Evolutionary conservation across 106 monocot species (phyloP), one percentile per base, ranked within the genome.

Genomic region (Dioscorea alata): DNA sequence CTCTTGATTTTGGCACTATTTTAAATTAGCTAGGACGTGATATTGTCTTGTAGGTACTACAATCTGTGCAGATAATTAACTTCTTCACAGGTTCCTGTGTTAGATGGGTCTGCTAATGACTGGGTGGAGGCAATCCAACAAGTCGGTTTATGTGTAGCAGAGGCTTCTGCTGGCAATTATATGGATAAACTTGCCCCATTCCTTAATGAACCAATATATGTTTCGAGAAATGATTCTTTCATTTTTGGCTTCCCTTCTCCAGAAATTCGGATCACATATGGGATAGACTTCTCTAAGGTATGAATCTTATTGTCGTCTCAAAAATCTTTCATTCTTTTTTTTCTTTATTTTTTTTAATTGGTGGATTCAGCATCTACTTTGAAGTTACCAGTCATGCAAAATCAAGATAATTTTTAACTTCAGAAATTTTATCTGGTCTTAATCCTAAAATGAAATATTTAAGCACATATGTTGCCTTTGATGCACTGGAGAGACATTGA

Each of bases 51-150:
- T 54, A 54, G 15, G 54, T 54, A 16, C 19, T 19, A 54, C 24
- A 12, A 0, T 3, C 32, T 5, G 0, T 23, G 14, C 42, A 58
- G 23, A 23, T 50, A 22, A 61, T 50, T 59, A 31, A 63, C 33
- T 64, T 28, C n/a, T 54, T 31, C 68, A 23, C 80, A 97, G 97
- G 80, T 92, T 73, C 99, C 93, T 73, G 57, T 93, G 56, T 77
- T 99, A 62, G 99, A 99, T 88, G 99, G 99, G 71, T 99, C 99
- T 35, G 82, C 99, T 22, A 84, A 74, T 75, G 78, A 74, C 63
- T 99, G 99, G 99, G 79, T 87, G 52, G 83, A 88, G 60, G 87
- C 87, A 22, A 83, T 99, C 65, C 58, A 74, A 61, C 68, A 74
- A 74, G 83, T 63, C 59, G 87, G 99, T 60, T 33, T 88, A 31